phyloP scores from a whole-genome alignment of 176 grass and related monocot species.

The Rhipidocladum racemiflorum region DNA sequence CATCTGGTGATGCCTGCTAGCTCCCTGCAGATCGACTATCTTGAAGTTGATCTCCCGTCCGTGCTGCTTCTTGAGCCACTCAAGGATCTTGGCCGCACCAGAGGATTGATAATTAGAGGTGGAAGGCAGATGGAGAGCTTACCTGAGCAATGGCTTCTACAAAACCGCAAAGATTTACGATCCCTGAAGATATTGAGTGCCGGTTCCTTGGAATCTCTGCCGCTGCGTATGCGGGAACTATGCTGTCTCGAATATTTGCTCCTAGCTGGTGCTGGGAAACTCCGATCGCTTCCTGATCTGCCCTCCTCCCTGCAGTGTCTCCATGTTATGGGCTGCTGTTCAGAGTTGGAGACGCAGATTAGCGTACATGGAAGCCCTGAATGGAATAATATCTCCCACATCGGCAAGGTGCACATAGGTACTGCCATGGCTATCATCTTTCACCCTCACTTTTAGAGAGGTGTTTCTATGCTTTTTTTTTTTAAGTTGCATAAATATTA shows the following conservation, averaged over 20 bases:
- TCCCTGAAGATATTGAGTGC: neutral
- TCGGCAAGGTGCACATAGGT: constrained; percentile 2
- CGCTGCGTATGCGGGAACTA: constrained; percentile 10
- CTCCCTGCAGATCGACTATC: constrained; percentile 1
- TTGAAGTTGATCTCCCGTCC: constrained; percentile 37
- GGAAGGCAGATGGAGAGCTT: neutral
- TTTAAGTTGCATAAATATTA: no score
- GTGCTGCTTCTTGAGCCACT: constrained; percentile 35
- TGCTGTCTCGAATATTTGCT: constrained; percentile 16
- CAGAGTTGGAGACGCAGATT: constrained; percentile 3
- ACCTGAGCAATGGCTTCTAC: constrained; percentile 44
- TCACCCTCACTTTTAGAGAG: neutral
- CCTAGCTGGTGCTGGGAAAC: neutral
- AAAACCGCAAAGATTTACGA: constrained; percentile 18
- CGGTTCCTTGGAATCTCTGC: constrained; percentile 25
- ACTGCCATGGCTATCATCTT: neutral
- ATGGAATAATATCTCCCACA: neutral
- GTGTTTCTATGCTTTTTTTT: no score
- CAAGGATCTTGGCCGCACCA: constrained; percentile 31
- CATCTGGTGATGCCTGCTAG: neutral
- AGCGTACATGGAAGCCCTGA: neutral
- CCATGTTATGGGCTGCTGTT: neutral
- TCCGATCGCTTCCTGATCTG: constrained; percentile 13
- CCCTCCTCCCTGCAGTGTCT: constrained; percentile 6
- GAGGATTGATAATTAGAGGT: neutral